Evolutionary conservation across 352 stramenopile species (phyloP), one percentile per base, ranked within the genome.

Genomic region (Globisporangium megalacanthum): DNA sequence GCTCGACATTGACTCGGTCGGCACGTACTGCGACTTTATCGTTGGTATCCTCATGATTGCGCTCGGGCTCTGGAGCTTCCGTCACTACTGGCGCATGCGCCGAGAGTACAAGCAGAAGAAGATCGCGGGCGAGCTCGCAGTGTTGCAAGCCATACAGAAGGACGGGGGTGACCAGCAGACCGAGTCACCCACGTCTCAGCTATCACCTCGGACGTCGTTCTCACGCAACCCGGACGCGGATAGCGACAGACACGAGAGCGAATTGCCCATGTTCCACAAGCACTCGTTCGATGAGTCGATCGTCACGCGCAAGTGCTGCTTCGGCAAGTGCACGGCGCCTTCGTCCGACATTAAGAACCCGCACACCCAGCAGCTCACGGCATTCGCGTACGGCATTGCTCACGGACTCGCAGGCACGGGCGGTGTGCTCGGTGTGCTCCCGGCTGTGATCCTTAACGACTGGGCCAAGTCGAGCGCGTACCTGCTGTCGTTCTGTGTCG

Each of bases 371-470:
- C 65, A 81, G 64, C 69, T 83, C 46, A 80, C 92, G 19, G 85
- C 89, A 11, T 69, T 96, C 22, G 63, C 71, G 14, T 84, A 91
- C 57, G 89, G 89, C n/a, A 89, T 91, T 19, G 65, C 92, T 35
- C 88, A 97, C 64, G 89, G 89, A 3, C 61, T 97, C 19, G 86
- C 88, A 2, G 78, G 75, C 39, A 82, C 78, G 8, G 78, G 78
- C 4, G 77, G 77, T 31, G 70, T 88, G 52, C 57, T 97, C 14
- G 88, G 87, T 22, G 80, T 97, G 14, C 72, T 97, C 29, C 89
- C 89, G 3, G 87, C 88, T 0, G 81, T 97, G 25, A 80, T 96
- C 61, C 62, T 96, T 39, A 85, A 92, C 54, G 68, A 95, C 59
- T 79, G 68, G 63, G 47, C 44, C 47, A 77, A 92, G 36, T 90